These are phyloP conservation scores for Claviceps paspali DNA, from an alignment of 2,329 filamentous ascomycete genomes.

Conservation along the genomic window DNA sequence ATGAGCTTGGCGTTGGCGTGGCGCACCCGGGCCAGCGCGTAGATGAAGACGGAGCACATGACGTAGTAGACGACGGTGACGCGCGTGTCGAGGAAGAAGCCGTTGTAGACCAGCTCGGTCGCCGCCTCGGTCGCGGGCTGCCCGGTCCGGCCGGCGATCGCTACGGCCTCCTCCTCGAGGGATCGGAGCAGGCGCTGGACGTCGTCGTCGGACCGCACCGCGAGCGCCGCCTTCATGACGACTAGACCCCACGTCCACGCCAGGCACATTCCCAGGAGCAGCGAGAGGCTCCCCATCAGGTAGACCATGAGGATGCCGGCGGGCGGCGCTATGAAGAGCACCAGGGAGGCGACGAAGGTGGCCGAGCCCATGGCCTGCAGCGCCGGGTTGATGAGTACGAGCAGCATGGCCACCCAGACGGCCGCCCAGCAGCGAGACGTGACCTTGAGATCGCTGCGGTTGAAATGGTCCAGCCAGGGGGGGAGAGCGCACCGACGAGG, in stretches of 20 bases:
- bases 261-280: constrained; percentile 29
- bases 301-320: constrained; percentile 30
- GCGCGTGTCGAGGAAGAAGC: constrained; percentile 31
- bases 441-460: constrained; percentile 28
- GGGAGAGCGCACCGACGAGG: constrained; percentile 9
- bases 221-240: constrained; percentile 30
- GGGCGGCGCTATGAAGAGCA: constrained; percentile 30
- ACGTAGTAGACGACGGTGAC: constrained; percentile 23
- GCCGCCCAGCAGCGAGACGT: constrained; percentile 30
- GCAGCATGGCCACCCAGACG: constrained; percentile 27
- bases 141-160: constrained; percentile 15
- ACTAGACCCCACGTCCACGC: constrained; percentile 35
- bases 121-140: constrained; percentile 13
- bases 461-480: constrained; percentile 29
- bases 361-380: constrained; percentile 25
- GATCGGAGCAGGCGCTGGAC: constrained; percentile 18
- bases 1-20: constrained; percentile 29
- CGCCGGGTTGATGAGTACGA: constrained; percentile 30
- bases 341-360: constrained; percentile 27
- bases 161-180: constrained; percentile 21
- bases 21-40: constrained; percentile 26
- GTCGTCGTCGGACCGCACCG: constrained; percentile 23
- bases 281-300: constrained; percentile 24
- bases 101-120: constrained; percentile 24
- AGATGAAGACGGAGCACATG: constrained; percentile 29